Conservation (phyloP, 768 basidiomycete species). For the Thelephora aurantiotincta region DNA sequence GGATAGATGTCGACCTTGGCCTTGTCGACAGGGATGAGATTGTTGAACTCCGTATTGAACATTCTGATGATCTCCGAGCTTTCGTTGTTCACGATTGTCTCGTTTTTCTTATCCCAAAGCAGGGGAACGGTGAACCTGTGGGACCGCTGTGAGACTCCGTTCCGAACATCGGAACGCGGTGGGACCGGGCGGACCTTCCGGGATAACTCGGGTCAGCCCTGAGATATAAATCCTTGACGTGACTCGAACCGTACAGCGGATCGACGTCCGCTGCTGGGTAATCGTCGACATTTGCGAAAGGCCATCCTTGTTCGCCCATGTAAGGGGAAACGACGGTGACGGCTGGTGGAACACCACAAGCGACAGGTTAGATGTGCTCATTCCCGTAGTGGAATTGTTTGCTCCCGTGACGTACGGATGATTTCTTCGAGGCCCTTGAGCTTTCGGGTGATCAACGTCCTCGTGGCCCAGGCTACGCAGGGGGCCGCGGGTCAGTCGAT, state of each 20-base stretch:
- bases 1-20: conserved; percentile 71
- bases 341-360: conserved; percentile 26
- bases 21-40: conserved; percentile 49
- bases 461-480: conserved; percentile 76
- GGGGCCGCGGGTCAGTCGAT: no score
- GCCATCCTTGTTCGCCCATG: conserved; percentile 80
- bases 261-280: conserved; percentile 70
- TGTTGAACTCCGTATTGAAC: conserved; percentile 77
- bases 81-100: conserved; percentile 93
- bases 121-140: conserved; percentile 53
- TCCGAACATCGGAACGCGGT: no score
- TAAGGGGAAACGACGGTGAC: conserved; percentile 74
- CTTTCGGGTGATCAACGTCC: conserved; percentile 77
- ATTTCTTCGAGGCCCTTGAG: conserved; percentile 85
- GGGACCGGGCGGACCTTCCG: conserved; percentile 39
- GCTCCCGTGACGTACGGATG: conserved; percentile 40
- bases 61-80: conserved; percentile 91
- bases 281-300: conserved; percentile 56
- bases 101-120: conserved; percentile 83
- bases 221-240: conserved; percentile 80
- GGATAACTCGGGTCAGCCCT: conserved; percentile 55
- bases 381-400: neutral
- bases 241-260: conserved; percentile 48
- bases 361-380: neutral
- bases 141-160: no score